These are phyloP conservation scores for Santalum album DNA, from an alignment of 164 flowering plant genomes.

Conservation along the genomic window DNA sequence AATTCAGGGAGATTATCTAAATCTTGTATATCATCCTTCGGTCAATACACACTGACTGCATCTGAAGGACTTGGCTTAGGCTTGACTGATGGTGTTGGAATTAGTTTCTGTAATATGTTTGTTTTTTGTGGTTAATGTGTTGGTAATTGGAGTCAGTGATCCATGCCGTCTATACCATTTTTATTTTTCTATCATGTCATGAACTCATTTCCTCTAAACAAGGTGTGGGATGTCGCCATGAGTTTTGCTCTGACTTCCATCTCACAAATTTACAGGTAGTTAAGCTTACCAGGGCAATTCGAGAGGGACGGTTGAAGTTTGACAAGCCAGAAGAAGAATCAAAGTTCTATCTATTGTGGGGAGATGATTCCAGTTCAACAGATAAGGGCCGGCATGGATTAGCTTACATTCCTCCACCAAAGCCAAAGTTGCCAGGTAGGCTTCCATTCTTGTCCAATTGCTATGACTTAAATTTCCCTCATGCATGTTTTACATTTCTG, in stretches of 20 bases:
- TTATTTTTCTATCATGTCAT: no score
- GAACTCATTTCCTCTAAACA: no score
- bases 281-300: conserved; percentile 49
- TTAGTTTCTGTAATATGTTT: no score
- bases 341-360: conserved; percentile 57
- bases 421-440: conserved; percentile 74
- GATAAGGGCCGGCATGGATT: conserved; percentile 45
- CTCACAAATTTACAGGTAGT: conserved; percentile 44
- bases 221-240: background rate
- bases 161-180: no score
- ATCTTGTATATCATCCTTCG: no score
- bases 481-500: background rate
- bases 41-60: no score
- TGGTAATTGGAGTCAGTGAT: no score
- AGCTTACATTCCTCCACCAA: conserved; percentile 81
- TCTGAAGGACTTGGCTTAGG: no score
- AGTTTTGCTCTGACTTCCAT: background rate
- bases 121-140: no score
- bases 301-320: conserved; percentile 65
- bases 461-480: background rate
- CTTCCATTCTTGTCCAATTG: background rate
- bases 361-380: conserved; percentile 56
- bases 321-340: conserved; percentile 77
- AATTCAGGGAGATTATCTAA: no score
- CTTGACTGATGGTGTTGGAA: no score